Conservation (phyloP, 345 rosid species). For the Euphorbia pulcherrima region DNA sequence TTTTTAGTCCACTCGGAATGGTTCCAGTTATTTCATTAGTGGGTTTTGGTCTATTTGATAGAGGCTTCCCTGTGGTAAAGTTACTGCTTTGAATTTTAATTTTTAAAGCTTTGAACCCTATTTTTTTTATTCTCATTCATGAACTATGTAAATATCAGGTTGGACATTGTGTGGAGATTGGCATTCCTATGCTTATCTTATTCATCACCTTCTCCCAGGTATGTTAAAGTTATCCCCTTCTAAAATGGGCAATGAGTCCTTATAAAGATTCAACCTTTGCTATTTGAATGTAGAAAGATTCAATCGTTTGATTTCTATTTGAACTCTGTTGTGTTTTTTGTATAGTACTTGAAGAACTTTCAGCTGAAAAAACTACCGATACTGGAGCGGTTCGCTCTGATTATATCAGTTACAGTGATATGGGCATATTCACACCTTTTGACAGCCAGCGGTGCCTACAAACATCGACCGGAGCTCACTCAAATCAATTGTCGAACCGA, state of each 20-base stretch:
- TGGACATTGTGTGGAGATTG: constrained; percentile 84
- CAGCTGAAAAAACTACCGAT: constrained; percentile 58
- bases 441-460: constrained; percentile 97
- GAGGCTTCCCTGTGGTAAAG: constrained; percentile 96
- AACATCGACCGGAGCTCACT: constrained; percentile 70
- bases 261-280: background rate
- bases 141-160: constrained; percentile 41
- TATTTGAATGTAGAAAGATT: background rate
- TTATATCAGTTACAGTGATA: constrained; percentile 65
- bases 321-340: background rate
- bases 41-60: constrained; percentile 91
- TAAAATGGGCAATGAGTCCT: background rate
- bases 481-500: constrained; percentile 89
- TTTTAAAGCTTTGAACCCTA: background rate
- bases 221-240: constrained; percentile 3
- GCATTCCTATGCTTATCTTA: constrained; percentile 84
- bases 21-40: constrained; percentile 90
- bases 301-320: background rate
- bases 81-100: background rate
- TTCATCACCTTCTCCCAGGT: constrained; percentile 88
- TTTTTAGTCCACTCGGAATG: constrained; percentile 97
- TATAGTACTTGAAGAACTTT: constrained; percentile 82
- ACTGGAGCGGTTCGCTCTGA: constrained; percentile 79
- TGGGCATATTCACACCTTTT: constrained; percentile 98
- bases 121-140: background rate